A percentile compares a stretch with the other conserved stretches of the same genome.
Evolutionary conservation across 768 basidiomycete species (phyloP).

Genomic region (Podaxis sp.): DNA sequence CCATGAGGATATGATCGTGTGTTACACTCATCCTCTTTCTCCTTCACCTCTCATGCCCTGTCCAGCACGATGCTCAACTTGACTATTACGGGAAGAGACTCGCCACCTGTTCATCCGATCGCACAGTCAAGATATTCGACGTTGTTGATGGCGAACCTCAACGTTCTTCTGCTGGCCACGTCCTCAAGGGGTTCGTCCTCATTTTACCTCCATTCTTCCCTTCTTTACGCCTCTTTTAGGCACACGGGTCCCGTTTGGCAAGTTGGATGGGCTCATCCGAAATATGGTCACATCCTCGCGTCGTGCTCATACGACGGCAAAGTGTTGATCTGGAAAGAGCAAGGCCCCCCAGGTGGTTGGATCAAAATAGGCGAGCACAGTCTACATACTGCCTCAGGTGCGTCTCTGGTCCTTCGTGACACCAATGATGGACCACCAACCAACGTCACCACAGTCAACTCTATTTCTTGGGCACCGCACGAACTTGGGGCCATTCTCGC

Average conservation of each 20-base stretch:
- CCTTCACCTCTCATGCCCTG: not conserved
- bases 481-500: constrained; percentile 96
- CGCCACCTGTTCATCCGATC: constrained; percentile 94
- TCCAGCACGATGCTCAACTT: constrained; percentile 93
- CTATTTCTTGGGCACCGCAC: constrained; percentile 98
- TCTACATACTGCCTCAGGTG: constrained; percentile 90
- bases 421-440: not conserved
- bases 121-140: constrained; percentile 93
- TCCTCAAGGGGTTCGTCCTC: constrained; percentile 67
- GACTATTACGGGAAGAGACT: constrained; percentile 98
- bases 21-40: constrained; percentile 23
- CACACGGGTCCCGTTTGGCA: constrained; percentile 99
- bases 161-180: constrained; percentile 57
- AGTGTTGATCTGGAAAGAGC: constrained; percentile 98
- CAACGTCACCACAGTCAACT: constrained; percentile 66
- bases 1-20: constrained; percentile 98
- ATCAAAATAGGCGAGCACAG: constrained; percentile 94
- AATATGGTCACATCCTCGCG: constrained; percentile 93
- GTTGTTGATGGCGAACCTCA: constrained; percentile 85
- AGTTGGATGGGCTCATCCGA: constrained; percentile 97
- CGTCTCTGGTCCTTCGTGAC: constrained; percentile 18
- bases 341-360: constrained; percentile 71
- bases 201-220: not conserved
- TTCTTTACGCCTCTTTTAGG: constrained; percentile 32
- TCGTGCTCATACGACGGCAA: constrained; percentile 99